Evolutionary conservation across 225 moss, liverwort and hornwort species (phyloP), one percentile per base, ranked within the genome.

Genomic region (Pseudisothecium myosuroides): DNA sequence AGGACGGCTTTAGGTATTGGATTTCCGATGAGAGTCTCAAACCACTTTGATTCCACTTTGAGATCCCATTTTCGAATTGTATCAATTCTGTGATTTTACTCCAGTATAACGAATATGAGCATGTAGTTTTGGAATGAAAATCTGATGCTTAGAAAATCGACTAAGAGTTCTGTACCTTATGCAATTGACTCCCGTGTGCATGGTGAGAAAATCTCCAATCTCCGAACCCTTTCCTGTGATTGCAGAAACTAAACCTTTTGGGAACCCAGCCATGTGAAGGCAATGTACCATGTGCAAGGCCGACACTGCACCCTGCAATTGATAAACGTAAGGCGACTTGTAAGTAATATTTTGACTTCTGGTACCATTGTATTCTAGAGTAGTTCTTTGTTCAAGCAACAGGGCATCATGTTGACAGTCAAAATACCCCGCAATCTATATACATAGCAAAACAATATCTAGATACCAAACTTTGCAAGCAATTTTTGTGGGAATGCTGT

Each of bases 211-310:
- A 87, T 97, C 98, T 64, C 98, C 98, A 80, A 98, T 98, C 83
- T 96, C 97, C 15, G 97, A 96, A 27, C 97, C 98, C 83, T 97
- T 98, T 27, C 97, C 96, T 6, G 97, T 98, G 45, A 98, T 90
- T 54, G 98, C 97, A 64, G 92, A 73, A 52, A 97, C 87, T 73
- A 98, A 90, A 7, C 98, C 98, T 89, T 95, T 98, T 0, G 98
- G 98, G 29, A 98, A 94, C 26, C 98, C 98, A 43, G 96, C 95
- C 92, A 84, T 90, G 83, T 97, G 97, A 75, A 98, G 95, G 91
- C 96, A 98, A 49, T 97, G 96, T 43, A 98, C 92, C 97, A 98
- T 97, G 59, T 98, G 98, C 69, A 98, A 89, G 83, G 91, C 90
- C 4, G 97, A 94, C 37, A 97, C 96, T 4, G 95, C 98, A 85